These are phyloP conservation scores for Saccharomyces mikatae DNA, from an alignment of 805 yeast genomes.

Conservation along the genomic window DNA sequence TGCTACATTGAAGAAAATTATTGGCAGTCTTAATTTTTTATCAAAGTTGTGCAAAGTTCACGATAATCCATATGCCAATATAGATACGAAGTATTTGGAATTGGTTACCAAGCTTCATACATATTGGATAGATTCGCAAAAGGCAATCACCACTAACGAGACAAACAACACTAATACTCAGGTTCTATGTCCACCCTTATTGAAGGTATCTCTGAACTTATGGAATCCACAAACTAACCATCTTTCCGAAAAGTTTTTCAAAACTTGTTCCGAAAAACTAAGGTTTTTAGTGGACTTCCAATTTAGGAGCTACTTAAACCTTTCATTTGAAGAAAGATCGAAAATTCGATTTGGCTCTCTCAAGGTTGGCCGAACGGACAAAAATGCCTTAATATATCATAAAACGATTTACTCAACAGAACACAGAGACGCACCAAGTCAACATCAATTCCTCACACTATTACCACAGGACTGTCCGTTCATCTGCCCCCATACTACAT, in stretches of 20 bases:
- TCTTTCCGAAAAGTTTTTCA: conserved; percentile 21
- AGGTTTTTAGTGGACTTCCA: conserved; percentile 28
- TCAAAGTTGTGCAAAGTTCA: conserved; percentile 17
- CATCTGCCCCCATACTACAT: conserved; percentile 23
- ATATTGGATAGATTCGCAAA: conserved; percentile 5
- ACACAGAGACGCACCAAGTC: conserved; percentile 1
- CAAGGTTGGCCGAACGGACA: not conserved
- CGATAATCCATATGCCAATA: conserved; percentile 7
- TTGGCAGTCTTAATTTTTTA: conserved; percentile 20
- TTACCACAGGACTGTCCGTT: conserved; percentile 22
- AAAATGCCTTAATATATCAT: not conserved
- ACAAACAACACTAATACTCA: not conserved
- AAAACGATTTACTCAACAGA: conserved; percentile 3
- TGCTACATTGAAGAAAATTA: conserved; percentile 16
- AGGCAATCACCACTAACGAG: not conserved
- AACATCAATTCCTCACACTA: conserved; percentile 12
- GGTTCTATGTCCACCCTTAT: conserved; percentile 4
- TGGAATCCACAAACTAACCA: conserved; percentile 25
- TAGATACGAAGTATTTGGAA: conserved; percentile 21
- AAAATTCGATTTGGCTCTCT: conserved; percentile 17
- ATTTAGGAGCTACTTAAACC: conserved; percentile 17
- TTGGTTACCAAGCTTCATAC: conserved; percentile 13
- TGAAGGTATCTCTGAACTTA: conserved; percentile 23
- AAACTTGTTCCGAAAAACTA: conserved; percentile 22
- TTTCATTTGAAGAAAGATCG: conserved; percentile 21